These are phyloP conservation scores for Aspergillus eucalypticola DNA, from an alignment of 2,329 filamentous ascomycete species.

Conservation along the genomic window DNA sequence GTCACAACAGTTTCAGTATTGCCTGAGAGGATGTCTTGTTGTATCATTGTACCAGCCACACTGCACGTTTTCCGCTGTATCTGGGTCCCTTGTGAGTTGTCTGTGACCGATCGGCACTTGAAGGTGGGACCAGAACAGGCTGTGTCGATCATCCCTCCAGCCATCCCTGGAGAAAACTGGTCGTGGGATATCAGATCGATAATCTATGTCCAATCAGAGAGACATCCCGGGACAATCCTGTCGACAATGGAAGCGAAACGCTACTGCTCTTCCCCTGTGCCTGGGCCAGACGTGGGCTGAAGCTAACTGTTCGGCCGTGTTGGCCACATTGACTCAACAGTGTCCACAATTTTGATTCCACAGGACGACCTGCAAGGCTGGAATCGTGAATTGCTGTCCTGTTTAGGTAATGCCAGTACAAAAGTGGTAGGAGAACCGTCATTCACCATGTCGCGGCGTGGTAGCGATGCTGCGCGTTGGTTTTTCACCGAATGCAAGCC, in stretches of 20 bases:
- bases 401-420: neutral
- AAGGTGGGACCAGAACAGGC: neutral
- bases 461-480: neutral
- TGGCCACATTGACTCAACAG: neutral
- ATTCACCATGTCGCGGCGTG: neutral
- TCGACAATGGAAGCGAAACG: neutral
- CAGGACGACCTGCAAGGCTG: neutral
- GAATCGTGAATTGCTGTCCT: neutral
- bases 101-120: neutral
- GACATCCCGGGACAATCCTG: neutral
- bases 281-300: neutral
- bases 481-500: too few relatives aligned
- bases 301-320: neutral
- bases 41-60: neutral
- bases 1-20: neutral
- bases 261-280: neutral
- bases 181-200: neutral
- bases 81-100: neutral
- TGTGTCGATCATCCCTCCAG: neutral
- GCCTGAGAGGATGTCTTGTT: neutral
- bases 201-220: constrained; percentile 1
- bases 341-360: neutral
- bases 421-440: neutral
- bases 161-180: neutral
- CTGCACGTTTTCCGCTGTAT: neutral